A percentile compares a stretch with the other conserved stretches of the same genome.
These are phyloP conservation scores for Sarocladiaceae sp. DNA, from an alignment of 2,329 filamentous ascomycete species.

Conservation along the genomic window DNA sequence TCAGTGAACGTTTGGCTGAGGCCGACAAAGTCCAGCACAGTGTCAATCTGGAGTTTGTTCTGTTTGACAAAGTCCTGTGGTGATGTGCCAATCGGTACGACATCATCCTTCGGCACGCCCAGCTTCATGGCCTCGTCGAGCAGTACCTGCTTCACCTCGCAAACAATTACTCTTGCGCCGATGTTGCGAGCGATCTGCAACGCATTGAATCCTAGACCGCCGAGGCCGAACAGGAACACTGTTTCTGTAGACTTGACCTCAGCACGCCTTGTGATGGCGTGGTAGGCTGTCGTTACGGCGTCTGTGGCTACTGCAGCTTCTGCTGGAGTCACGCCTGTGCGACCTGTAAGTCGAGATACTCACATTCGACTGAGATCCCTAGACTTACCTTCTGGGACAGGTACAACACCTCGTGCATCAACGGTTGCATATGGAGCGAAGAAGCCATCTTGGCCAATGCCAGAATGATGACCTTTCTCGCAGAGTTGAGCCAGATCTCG, in stretches of 20 bases:
- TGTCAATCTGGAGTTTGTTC: conserved; percentile 1
- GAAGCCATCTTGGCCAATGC: conserved; percentile 39
- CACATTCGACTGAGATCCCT: not conserved
- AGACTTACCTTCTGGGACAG: not conserved
- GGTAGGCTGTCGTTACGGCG: conserved; percentile 35
- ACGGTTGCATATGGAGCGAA: conserved; percentile 34
- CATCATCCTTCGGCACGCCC: conserved; percentile 6
- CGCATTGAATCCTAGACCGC: conserved; percentile 36
- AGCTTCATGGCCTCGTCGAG: conserved; percentile 14
- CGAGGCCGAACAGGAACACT: conserved; percentile 35
- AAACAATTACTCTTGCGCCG: conserved; percentile 51
- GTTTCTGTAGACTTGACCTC: conserved; percentile 30
- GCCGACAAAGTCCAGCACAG: conserved; percentile 1
- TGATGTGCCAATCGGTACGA: not conserved
- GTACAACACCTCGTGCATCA: conserved; percentile 13
- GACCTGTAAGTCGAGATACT: not conserved
- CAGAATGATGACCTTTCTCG: conserved; percentile 32
- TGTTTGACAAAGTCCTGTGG: not conserved
- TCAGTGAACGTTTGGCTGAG: not conserved
- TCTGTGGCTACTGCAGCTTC: conserved; percentile 35
- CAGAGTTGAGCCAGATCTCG: conserved; percentile 33
- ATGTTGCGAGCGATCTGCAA: conserved; percentile 39
- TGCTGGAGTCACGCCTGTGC: conserved; percentile 18
- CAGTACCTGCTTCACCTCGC: conserved; percentile 14
- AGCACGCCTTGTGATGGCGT: conserved; percentile 29